Conservation (phyloP, 768 basidiomycete genomes). For the Phylloporus sp. region DNA sequence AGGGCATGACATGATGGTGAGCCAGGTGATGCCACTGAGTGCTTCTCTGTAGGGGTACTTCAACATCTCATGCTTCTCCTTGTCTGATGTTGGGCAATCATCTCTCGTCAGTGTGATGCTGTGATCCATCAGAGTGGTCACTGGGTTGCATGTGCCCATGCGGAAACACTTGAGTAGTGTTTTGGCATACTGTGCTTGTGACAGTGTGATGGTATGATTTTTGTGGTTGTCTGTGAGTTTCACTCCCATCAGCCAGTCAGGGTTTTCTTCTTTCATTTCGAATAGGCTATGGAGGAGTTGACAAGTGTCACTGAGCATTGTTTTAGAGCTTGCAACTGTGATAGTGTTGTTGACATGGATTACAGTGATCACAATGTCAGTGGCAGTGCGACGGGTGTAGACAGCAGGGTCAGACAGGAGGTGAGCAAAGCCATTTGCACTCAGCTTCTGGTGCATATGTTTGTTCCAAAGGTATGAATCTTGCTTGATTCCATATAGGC, state of each 20-base stretch:
- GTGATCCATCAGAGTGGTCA: neutral
- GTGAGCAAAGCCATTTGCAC: neutral
- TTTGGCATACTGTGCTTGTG: neutral
- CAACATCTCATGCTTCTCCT: neutral
- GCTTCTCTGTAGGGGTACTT: no score
- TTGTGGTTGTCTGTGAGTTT: neutral
- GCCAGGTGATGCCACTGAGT: no score
- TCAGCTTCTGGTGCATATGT: fast-evolving
- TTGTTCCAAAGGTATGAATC: neutral
- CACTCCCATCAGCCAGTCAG: neutral
- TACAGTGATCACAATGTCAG: neutral
- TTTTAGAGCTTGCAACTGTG: no score
- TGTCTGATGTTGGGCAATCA: no score
- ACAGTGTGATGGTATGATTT: neutral
- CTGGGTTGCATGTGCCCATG: neutral
- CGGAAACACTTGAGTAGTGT: neutral
- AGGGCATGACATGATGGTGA: no score
- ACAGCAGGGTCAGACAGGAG: neutral
- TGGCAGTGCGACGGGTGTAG: neutral
- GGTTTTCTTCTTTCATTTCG: neutral
- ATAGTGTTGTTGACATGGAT: neutral
- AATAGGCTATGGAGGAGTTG: no score
- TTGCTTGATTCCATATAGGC: constrained; percentile 6
- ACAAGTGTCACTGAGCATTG: neutral
- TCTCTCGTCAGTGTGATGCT: neutral